Evolutionary conservation across 441 rosid species (phyloP).

Genomic region (Macaranga tanarius): DNA sequence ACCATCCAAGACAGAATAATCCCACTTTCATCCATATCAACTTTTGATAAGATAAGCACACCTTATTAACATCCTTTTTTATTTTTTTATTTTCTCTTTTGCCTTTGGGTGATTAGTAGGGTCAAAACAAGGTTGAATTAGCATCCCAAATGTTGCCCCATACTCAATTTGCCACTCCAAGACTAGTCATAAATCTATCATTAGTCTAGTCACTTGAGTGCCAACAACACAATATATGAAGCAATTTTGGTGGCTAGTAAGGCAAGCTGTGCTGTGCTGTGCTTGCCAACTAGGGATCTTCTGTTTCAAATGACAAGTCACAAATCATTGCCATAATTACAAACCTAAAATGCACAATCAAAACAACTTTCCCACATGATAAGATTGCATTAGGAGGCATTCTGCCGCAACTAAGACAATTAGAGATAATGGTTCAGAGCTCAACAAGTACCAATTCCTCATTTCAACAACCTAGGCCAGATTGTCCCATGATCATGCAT

Average conservation of each 20-base stretch:
- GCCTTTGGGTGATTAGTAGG: slow-evolving; percentile 13
- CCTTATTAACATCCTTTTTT: neutral
- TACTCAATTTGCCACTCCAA: neutral
- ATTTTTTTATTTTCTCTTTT: neutral
- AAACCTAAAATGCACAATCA: neutral
- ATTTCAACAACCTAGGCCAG: neutral
- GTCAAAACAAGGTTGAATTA: slow-evolving; percentile 11
- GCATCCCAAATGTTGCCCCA: neutral
- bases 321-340: neutral
- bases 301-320: neutral
- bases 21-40: slow-evolving; percentile 2
- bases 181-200: slow-evolving; percentile 17
- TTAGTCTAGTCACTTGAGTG: slow-evolving; percentile 24
- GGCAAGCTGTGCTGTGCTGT: slow-evolving; percentile 12
- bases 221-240: neutral
- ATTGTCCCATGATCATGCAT: neutral
- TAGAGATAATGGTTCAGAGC: neutral
- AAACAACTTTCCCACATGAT: too few species aligned
- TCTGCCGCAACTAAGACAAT: too few species aligned
- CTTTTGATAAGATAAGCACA: slow-evolving; percentile 23
- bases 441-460: neutral
- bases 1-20: slow-evolving; percentile 20
- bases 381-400: too few species aligned
- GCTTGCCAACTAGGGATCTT: neutral
- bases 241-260: slow-evolving; percentile 31